A percentile compares a stretch with the other conserved stretches of the same genome.
These are phyloP conservation scores for Craspedostauros australis DNA, from an alignment of 108 stramenopile genomes.

Conservation along the genomic window DNA sequence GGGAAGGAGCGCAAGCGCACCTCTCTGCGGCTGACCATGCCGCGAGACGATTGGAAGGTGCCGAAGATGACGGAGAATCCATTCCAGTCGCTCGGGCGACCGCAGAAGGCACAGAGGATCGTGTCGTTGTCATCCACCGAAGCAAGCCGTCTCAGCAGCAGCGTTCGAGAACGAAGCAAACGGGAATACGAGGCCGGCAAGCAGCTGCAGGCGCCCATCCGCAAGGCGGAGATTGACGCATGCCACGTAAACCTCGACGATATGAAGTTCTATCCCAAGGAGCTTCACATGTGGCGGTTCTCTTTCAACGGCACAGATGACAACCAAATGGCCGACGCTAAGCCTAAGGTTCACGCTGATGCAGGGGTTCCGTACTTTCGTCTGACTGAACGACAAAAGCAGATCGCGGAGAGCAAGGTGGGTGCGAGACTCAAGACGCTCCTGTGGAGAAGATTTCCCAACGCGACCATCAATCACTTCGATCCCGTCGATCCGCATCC, in stretches of 20 bases:
- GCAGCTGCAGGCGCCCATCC: constrained; percentile 3
- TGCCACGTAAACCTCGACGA: constrained; percentile 53
- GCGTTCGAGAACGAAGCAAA: too few species aligned
- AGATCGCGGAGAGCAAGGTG: constrained; percentile 55
- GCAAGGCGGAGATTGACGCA: constrained; percentile 32
- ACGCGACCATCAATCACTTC: constrained; percentile 47
- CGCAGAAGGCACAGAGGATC: too few species aligned
- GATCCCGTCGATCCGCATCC: constrained; percentile 21
- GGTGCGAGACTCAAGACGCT: constrained; percentile 60
- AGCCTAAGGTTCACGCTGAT: neutral
- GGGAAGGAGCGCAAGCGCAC: constrained; percentile 25
- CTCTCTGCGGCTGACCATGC: constrained; percentile 41
- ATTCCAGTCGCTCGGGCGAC: neutral
- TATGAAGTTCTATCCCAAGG: constrained; percentile 43
- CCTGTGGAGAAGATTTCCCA: constrained; percentile 66
- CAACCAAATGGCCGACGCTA: neutral
- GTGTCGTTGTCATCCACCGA: too few species aligned
- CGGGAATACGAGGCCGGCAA: too few species aligned
- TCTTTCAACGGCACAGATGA: constrained; percentile 14
- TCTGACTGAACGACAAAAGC: constrained; percentile 37
- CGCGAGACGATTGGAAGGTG: neutral
- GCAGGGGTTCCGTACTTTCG: constrained; percentile 64
- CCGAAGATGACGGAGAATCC: neutral
- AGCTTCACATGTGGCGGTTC: constrained; percentile 64
- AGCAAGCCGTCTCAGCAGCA: too few species aligned